Conservation (phyloP, 2,329 filamentous ascomycete species). For the Talaromyces marneffei region DNA sequence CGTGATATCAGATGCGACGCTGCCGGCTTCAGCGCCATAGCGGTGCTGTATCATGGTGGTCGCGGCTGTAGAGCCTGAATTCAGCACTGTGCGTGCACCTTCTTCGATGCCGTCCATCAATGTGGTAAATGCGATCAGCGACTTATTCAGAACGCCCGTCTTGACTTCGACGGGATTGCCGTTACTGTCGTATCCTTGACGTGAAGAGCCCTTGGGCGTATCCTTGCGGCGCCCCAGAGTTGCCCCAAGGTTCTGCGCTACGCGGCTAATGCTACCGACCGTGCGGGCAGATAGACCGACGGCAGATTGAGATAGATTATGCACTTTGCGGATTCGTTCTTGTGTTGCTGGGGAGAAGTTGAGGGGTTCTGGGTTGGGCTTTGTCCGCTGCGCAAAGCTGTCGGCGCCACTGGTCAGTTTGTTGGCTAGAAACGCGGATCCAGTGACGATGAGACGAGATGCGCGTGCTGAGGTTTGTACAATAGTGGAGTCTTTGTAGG, state of each 20-base stretch:
- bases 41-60: constrained; percentile 82
- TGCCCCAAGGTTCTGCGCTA: constrained; percentile 87
- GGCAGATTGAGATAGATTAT: constrained; percentile 74
- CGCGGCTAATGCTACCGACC: constrained; percentile 72
- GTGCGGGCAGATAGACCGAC: constrained; percentile 79
- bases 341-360: constrained; percentile 84
- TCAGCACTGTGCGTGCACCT: constrained; percentile 71
- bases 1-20: constrained; percentile 67
- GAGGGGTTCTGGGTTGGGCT: constrained; percentile 72
- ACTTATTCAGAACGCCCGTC: constrained; percentile 90
- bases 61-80: constrained; percentile 68
- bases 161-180: constrained; percentile 68
- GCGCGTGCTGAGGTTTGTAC: constrained; percentile 83
- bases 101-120: constrained; percentile 91
- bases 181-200: constrained; percentile 62
- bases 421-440: constrained; percentile 71
- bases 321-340: constrained; percentile 78
- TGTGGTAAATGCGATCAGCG: constrained; percentile 91
- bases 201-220: constrained; percentile 36
- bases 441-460: constrained; percentile 86
- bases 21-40: constrained; percentile 79
- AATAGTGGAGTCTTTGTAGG: constrained; percentile 81
- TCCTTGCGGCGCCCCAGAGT: constrained; percentile 60
- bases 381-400: constrained; percentile 71
- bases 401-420: constrained; percentile 72